These are phyloP conservation scores for Mesotaenium endlicherianum DNA, from an alignment of 139 green algal genomes.

Conservation along the genomic window DNA sequence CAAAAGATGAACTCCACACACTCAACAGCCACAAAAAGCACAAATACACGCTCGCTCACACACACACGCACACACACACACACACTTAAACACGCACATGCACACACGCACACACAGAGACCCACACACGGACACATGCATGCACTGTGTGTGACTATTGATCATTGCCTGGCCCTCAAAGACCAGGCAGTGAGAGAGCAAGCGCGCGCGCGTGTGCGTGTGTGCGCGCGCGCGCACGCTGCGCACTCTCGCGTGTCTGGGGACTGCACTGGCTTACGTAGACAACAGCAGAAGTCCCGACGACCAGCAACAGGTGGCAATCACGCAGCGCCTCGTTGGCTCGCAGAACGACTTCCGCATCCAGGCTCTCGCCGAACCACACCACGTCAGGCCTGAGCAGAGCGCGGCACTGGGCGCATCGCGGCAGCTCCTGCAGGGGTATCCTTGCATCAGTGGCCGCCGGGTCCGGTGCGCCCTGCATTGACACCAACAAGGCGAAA, in stretches of 20 bases:
- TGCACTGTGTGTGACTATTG: too few species aligned
- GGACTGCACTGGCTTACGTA: slow-evolving; percentile 54
- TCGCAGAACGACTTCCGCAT: slow-evolving; percentile 46
- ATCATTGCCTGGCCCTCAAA: too few species aligned
- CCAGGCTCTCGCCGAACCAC: slow-evolving; percentile 60
- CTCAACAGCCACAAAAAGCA: not conserved
- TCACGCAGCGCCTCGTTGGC: slow-evolving; percentile 34
- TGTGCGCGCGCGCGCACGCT: too few species aligned
- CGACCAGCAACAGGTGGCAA: slow-evolving; percentile 58
- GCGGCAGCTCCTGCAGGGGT: slow-evolving; percentile 45
- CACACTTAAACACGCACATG: not conserved
- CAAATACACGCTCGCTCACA: not conserved
- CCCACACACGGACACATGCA: too few species aligned
- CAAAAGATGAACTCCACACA: not conserved
- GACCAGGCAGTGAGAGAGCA: too few species aligned
- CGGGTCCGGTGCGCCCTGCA: not conserved
- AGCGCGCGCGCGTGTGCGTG: too few species aligned
- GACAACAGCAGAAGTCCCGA: slow-evolving; percentile 60
- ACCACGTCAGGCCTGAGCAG: slow-evolving; percentile 61
- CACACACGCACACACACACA: not conserved
- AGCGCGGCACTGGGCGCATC: slow-evolving; percentile 31
- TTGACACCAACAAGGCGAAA: too few species aligned
- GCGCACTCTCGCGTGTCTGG: too few species aligned
- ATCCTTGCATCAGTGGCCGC: slow-evolving; percentile 33
- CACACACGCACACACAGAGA: not conserved